Base-by-base conservation (phyloP, 2,329 filamentous ascomycete species). In the Sporothrix euskadiensis region DNA sequence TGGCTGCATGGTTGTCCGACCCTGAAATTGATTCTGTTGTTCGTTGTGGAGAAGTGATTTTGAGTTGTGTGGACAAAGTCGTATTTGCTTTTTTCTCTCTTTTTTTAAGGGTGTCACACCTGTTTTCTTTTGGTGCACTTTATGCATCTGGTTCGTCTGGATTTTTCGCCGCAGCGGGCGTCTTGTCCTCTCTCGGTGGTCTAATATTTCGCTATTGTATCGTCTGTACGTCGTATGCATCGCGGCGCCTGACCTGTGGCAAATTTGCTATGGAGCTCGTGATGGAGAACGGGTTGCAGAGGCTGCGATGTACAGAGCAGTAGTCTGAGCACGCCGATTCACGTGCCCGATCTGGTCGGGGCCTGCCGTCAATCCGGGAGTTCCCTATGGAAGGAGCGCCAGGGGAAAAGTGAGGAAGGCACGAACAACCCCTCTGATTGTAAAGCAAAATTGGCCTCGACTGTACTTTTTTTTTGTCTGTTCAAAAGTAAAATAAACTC, bases 111-210 rank as follows among this genome's bases (percentile, higher is more conserved):
- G 12, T 68, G 41, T 35, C 63, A 68, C 63, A 49, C 41, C 63
- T 35, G 4, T 61, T n/a, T 32, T 39, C 6, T 35, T n/a, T 32
- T 19, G 10, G 12, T 49, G 5, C 41, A 19, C 26, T 30, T 63
- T 2, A 9, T 30, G 63, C 41, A 66, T 32, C 7, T 66, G 5
- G 39, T 49, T 66, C 41, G 41, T 49, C 63, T 49, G 22, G 22
- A 52, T 32, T 30, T 52, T 35, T 66, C 47, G 44, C 65, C 59
- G 44, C 59, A 63, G 59, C 59, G 59, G 59, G 32, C 59, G 19
- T 41, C 35, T 22, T 44, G 35, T 41, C n/a, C 59, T 63, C 30
- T 68, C 44, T 52, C 19, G 44, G 26, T 35, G 41, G 41, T 16
- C 10, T 26, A 26, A 26, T 26, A 30, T 22, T 56, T 56, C n/a